Conservation (phyloP, 2,329 filamentous ascomycete species). For the Pyrenophora teres region DNA sequence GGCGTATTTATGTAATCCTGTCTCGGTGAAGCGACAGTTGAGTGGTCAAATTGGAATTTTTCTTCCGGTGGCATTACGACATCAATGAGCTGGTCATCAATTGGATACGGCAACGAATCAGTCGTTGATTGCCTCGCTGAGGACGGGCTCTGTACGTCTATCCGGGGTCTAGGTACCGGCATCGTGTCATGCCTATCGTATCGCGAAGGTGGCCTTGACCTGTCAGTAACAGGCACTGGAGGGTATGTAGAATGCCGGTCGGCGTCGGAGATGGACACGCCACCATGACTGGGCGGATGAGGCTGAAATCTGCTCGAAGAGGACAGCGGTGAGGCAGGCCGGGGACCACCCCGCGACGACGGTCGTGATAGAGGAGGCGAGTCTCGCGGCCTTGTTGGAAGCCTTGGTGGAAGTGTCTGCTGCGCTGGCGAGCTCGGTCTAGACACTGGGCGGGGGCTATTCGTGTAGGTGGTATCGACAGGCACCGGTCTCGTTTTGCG, state of each 20-base stretch:
- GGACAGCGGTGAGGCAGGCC: slow-evolving; percentile 34
- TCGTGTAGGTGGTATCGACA: slow-evolving; percentile 23
- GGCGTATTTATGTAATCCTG: slow-evolving; percentile 33
- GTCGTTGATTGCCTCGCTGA: slow-evolving; percentile 34
- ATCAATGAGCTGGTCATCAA: slow-evolving; percentile 47
- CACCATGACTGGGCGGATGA: slow-evolving; percentile 24
- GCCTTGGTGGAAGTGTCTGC: slow-evolving; percentile 33
- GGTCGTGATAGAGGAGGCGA: slow-evolving; percentile 36
- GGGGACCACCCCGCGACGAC: slow-evolving; percentile 31
- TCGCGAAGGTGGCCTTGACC: slow-evolving; percentile 35
- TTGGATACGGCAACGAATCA: slow-evolving; percentile 51
- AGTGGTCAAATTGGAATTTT: slow-evolving; percentile 48
- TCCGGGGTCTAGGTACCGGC: slow-evolving; percentile 35
- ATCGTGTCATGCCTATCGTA: slow-evolving; percentile 37
- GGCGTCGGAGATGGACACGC: slow-evolving; percentile 26
- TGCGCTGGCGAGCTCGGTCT: slow-evolving; percentile 37
- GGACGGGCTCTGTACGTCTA: slow-evolving; percentile 42
- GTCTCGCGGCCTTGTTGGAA: slow-evolving; percentile 28
- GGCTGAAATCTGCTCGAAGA: slow-evolving; percentile 26
- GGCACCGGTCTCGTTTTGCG: slow-evolving; percentile 24
- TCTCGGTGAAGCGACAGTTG: slow-evolving; percentile 24
- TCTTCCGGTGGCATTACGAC: slow-evolving; percentile 52
- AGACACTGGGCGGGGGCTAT: slow-evolving; percentile 23
- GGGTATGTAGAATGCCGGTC: slow-evolving; percentile 43
- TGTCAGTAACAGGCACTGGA: slow-evolving; percentile 25